phyloP scores from a whole-genome alignment of 2,329 filamentous ascomycete genomes.

The Simplicillium sp. region DNA sequence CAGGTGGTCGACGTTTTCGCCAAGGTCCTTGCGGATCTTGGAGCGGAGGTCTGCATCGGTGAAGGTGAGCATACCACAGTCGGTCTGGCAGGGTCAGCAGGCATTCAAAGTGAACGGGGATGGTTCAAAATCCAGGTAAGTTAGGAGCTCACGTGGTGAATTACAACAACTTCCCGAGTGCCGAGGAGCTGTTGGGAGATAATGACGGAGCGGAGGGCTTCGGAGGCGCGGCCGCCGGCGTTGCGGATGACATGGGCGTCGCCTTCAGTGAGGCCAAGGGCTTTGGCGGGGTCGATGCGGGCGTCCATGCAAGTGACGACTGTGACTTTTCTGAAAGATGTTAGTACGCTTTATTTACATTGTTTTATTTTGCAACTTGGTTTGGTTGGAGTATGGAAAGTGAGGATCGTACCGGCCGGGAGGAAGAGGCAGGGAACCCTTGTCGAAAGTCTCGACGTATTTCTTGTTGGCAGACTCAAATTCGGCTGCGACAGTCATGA shows the following conservation, averaged over 20 bases:
- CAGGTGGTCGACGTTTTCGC: slow-evolving; percentile 36
- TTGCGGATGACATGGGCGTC: slow-evolving; percentile 76
- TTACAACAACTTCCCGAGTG: slow-evolving; percentile 63
- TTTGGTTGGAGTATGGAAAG: slow-evolving; percentile 1
- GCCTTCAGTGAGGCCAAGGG: slow-evolving; percentile 62
- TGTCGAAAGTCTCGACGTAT: slow-evolving; percentile 56
- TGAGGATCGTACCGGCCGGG: slow-evolving; percentile 48
- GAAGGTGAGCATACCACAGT: slow-evolving; percentile 57
- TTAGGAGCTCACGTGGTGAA: slow-evolving; percentile 50
- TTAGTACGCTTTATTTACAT: neutral
- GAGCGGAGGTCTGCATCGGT: slow-evolving; percentile 45
- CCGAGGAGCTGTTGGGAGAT: slow-evolving; percentile 74
- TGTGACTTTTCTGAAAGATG: slow-evolving; percentile 19
- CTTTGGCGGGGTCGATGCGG: slow-evolving; percentile 56
- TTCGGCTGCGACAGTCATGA: slow-evolving; percentile 12
- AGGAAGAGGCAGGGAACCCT: slow-evolving; percentile 57
- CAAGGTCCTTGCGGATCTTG: slow-evolving; percentile 50
- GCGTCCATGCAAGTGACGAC: slow-evolving; percentile 75
- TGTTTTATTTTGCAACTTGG: neutral
- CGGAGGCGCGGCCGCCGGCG: slow-evolving; percentile 55
- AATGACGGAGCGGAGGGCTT: slow-evolving; percentile 64
- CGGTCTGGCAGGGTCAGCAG: slow-evolving; percentile 16
- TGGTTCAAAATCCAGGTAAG: too few species aligned
- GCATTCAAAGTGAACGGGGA: neutral
- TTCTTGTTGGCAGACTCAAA: slow-evolving; percentile 29